phyloP scores from a whole-genome alignment of 129 eudicot species.

The Helianthus annuus region DNA sequence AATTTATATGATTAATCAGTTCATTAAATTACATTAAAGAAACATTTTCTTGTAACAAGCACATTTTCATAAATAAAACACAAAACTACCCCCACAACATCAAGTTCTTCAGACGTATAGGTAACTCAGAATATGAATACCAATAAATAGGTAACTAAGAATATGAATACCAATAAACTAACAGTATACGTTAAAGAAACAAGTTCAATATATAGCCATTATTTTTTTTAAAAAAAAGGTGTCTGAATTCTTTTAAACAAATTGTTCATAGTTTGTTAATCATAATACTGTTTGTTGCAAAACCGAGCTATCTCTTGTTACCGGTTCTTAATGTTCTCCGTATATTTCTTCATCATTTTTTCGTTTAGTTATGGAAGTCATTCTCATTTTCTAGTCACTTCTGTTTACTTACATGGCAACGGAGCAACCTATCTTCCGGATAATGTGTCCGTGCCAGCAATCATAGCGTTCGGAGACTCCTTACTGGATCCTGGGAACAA shows the following conservation, averaged over 20 bases:
- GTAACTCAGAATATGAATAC: background rate
- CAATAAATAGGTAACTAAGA: background rate
- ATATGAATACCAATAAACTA: background rate
- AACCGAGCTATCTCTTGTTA: background rate
- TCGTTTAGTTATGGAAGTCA: constrained; percentile 19
- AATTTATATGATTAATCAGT: too few species aligned
- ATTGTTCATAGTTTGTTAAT: constrained; percentile 3
- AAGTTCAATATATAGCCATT: background rate
- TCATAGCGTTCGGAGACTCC: constrained; percentile 69
- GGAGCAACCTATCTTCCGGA: constrained; percentile 33
- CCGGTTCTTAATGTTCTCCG: background rate
- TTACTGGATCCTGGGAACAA: constrained; percentile 73
- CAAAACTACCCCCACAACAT: background rate
- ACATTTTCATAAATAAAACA: background rate
- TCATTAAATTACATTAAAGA: background rate
- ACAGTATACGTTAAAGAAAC: constrained; percentile 14
- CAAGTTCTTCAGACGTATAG: constrained; percentile 1
- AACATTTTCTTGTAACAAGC: background rate
- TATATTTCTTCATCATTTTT: background rate
- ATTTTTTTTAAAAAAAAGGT: background rate
- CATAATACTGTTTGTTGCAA: background rate
- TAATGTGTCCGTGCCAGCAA: constrained; percentile 44
- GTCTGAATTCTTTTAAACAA: background rate
- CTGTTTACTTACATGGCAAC: constrained; percentile 15
- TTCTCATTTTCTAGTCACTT: constrained; percentile 3